Evolutionary conservation across 192 early-diverging fungal species (phyloP), one percentile per base, ranked within the genome.

Genomic region (Linderina pennispora): DNA sequence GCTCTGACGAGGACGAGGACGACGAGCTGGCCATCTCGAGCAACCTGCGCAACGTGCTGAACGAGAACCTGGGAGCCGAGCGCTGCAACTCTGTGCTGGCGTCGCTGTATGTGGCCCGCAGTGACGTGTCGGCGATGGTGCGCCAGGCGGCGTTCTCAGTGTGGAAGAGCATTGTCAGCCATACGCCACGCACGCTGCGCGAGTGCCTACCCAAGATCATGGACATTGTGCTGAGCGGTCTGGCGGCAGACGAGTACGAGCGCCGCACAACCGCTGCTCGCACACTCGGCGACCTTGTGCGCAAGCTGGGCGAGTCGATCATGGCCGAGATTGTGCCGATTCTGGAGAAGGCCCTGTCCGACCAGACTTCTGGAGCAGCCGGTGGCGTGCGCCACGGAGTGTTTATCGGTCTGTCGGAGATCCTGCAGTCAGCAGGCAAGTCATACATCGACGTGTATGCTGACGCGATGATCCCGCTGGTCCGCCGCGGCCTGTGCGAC

Each of bases 171-270:
- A 77, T 99, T 49, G 94, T 98, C 14, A 77, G 71, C 62, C 97
- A 99, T 68, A 99, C 94, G 45, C 97, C 97, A 44, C 84, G 94
- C 36, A 95, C 94, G 5, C 76, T 98, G 50, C 92, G 92, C 77
- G 92, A 97, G 58, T 94, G 95, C 44, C 57, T 99, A 58, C 79
- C 88, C 14, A 62, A 82, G 4, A 83, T 98, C 70, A 97, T 99
- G 92, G 74, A 81, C 16, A 87, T 94, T 59, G 80, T 99, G 19
- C 84, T 98, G 32, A 78, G 69, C 11, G 84, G 77, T 31, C 75
- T 99, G 39, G 83, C 90, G 2, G 79, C 80, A 50, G 68, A 75
- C n/a, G 78, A 72, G 17, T 76, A 75, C 57, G 91, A 94, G 32
- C 82, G 85, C 35, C 89, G 92, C 23, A 77, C 82, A 23, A 87